phyloP scores from a whole-genome alignment of 257 asterid species.

The Nyctanthes arbortristis region DNA sequence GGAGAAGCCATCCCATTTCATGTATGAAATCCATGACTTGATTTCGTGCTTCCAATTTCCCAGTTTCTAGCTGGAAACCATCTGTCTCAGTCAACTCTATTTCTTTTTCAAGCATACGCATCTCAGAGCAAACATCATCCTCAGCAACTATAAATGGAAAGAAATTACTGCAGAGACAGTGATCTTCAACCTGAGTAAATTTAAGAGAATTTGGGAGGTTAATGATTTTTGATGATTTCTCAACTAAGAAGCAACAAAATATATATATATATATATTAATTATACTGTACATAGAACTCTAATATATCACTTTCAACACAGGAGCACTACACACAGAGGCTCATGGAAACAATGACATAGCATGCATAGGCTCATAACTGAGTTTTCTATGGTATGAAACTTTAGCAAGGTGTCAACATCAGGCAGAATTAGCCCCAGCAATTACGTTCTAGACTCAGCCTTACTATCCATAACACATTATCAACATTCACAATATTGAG shows the following conservation, averaged over 20 bases:
- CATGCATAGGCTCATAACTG: background rate
- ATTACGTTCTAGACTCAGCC: background rate
- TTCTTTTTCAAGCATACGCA: slow-evolving; percentile 68
- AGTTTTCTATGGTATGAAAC: background rate
- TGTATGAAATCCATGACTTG: slow-evolving; percentile 64
- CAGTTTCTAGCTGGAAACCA: slow-evolving; percentile 33
- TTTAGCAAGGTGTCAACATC: background rate
- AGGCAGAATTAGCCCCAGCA: background rate
- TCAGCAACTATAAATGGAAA: slow-evolving; percentile 74
- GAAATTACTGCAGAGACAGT: slow-evolving; percentile 65
- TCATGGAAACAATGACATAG: background rate
- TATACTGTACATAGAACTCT: background rate
- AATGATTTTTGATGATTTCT: background rate
- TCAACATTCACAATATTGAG: background rate
- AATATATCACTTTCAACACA: background rate
- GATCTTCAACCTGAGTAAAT: slow-evolving; percentile 61
- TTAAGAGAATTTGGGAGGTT: background rate
- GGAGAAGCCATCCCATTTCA: slow-evolving; percentile 83
- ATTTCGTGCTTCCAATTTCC: slow-evolving; percentile 36
- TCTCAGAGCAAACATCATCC: slow-evolving; percentile 68
- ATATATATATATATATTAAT: background rate
- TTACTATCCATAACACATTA: background rate
- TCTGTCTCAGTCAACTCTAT: slow-evolving; percentile 45
- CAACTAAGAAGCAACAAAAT: background rate
- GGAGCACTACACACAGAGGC: background rate